These are phyloP conservation scores for Infundibulicybe gibba DNA, from an alignment of 768 basidiomycete species.

Conservation along the genomic window DNA sequence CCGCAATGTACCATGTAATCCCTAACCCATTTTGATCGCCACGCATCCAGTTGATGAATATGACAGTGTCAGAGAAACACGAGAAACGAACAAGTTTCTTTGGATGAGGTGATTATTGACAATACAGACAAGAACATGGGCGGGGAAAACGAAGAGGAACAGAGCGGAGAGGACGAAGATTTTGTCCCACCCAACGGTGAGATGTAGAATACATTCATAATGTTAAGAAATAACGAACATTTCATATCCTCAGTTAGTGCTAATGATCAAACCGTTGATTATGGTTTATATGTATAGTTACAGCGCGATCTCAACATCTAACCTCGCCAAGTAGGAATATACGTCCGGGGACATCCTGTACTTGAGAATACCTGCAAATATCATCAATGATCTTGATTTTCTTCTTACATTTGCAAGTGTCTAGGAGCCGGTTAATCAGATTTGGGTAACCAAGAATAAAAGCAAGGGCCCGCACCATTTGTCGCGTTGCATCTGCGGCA, in stretches of 20 bases:
- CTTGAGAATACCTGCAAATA: constrained; percentile 84
- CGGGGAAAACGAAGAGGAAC: constrained; percentile 24
- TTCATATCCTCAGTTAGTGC: too few relatives aligned
- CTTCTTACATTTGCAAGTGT: constrained; percentile 64
- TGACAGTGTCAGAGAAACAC: background rate
- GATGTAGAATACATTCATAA: background rate
- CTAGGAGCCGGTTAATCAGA: constrained; percentile 27
- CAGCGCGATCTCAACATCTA: constrained; percentile 84
- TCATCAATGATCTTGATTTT: constrained; percentile 83
- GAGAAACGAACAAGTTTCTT: constrained; percentile 3
- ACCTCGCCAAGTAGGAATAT: constrained; percentile 80
- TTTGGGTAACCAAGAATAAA: background rate
- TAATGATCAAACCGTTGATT: background rate
- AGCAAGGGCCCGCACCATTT: constrained; percentile 52
- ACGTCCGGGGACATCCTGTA: constrained; percentile 90
- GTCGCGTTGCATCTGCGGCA: constrained; percentile 70
- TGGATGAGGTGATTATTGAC: constrained; percentile 3
- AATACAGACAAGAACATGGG: constrained; percentile 17
- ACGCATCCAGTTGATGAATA: too few relatives aligned
- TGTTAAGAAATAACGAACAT: too few relatives aligned
- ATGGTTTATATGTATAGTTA: constrained; percentile 19
- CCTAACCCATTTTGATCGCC: background rate
- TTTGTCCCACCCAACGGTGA: constrained; percentile 34
- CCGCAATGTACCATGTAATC: constrained; percentile 60
- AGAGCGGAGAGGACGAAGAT: constrained; percentile 17